A percentile compares a stretch with the other conserved stretches of the same genome.
phyloP scores from a whole-genome alignment of 371 early-diverging fungal species.

The Syncephalastrum racemosum region DNA sequence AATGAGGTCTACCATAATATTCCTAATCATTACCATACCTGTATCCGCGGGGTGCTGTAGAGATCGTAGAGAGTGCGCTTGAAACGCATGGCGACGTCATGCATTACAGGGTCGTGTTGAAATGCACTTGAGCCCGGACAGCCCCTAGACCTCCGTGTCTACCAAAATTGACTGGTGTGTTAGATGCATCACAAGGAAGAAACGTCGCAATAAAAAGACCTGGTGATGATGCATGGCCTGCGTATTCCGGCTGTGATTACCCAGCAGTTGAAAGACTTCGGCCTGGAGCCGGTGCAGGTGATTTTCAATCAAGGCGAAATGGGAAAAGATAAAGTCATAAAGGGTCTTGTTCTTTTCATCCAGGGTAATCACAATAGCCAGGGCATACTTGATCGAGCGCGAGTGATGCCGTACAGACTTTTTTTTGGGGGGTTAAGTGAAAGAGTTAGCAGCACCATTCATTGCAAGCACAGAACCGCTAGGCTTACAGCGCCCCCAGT shows the following conservation, averaged over 20 bases:
- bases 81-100: slow-evolving; percentile 53
- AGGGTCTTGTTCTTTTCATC: slow-evolving; percentile 49
- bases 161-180: not conserved
- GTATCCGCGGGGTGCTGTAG: slow-evolving; percentile 61
- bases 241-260: slow-evolving; percentile 36
- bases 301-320: slow-evolving; percentile 64
- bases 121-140: slow-evolving; percentile 44
- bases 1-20: too few species aligned
- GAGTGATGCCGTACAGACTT: slow-evolving; percentile 36
- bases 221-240: slow-evolving; percentile 5
- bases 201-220: not conserved
- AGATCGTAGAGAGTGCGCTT: slow-evolving; percentile 52
- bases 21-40: slow-evolving; percentile 34
- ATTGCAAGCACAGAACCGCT: too few species aligned
- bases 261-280: slow-evolving; percentile 48
- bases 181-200: not conserved
- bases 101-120: slow-evolving; percentile 50
- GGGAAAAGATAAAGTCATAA: slow-evolving; percentile 65
- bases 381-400: slow-evolving; percentile 57
- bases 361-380: slow-evolving; percentile 59
- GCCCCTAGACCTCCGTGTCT: slow-evolving; percentile 23
- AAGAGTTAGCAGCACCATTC: too few species aligned
- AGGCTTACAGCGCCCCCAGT: too few species aligned
- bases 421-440: slow-evolving; percentile 20
- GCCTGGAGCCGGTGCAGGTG: slow-evolving; percentile 62